A percentile compares a stretch with the other conserved stretches of the same genome.
Evolutionary conservation across 305 asterid species (phyloP).

Genomic region (Coffea humblotiana): DNA sequence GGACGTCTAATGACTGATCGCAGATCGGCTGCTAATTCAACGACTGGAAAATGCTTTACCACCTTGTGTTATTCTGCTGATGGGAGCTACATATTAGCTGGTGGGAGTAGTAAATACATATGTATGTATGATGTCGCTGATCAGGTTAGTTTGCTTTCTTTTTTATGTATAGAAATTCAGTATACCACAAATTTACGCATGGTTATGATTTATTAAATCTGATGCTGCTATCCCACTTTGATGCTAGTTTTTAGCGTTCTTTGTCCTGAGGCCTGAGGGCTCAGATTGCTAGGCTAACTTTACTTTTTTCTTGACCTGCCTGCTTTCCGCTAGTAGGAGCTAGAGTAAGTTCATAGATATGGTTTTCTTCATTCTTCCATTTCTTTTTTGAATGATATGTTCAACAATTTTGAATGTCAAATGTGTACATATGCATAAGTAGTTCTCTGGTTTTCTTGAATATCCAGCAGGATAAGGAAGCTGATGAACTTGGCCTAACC

Average conservation of each 20-base stretch:
- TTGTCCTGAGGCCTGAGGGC: neutral
- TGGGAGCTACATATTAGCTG: constrained; percentile 96
- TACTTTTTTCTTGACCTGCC: neutral
- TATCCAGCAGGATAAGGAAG: neutral
- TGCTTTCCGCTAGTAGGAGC: neutral
- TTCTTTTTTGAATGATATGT: neutral
- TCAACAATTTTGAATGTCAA: neutral
- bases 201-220: neutral
- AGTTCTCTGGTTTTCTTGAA: neutral
- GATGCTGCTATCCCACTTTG: neutral
- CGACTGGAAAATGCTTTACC: constrained; percentile 92
- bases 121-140: constrained; percentile 96
- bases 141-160: constrained; percentile 60
- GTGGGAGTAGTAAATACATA: constrained; percentile 91
- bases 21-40: constrained; percentile 87
- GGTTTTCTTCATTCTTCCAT: neutral
- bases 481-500: neutral
- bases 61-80: constrained; percentile 92
- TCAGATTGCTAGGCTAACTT: neutral
- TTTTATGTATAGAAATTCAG: neutral
- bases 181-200: neutral
- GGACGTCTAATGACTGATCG: constrained; percentile 99
- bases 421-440: neutral
- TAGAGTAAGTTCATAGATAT: neutral
- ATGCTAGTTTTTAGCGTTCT: neutral